A percentile compares a stretch with the other conserved stretches of the same genome.
Evolutionary conservation across 495 filamentous ascomycete genomes (phyloP).

Genomic region (Tuber magnatum): DNA sequence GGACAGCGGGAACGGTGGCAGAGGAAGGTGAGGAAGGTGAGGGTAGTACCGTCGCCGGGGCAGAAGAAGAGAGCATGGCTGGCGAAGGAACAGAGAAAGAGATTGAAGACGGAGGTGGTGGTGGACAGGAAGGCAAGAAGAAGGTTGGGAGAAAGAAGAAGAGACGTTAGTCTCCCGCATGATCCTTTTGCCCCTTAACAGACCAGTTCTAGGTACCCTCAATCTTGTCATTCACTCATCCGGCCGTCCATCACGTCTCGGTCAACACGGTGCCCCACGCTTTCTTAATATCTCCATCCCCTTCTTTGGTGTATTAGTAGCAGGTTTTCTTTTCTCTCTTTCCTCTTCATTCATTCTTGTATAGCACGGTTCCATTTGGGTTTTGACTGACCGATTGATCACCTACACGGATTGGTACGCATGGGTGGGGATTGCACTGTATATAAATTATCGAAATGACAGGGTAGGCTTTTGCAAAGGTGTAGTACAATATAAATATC

Average conservation of each 20-base stretch:
- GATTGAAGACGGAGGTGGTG: slow-evolving; percentile 1
- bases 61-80: slow-evolving; percentile 30
- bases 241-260: not conserved
- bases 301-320: slow-evolving; percentile 3
- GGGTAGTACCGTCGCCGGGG: slow-evolving; percentile 10
- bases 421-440: not conserved
- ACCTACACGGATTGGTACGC: not conserved
- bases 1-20: slow-evolving; percentile 22
- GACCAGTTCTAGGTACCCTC: not conserved
- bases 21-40: slow-evolving; percentile 31
- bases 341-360: not conserved
- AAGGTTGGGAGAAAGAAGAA: slow-evolving; percentile 7
- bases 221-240: not conserved
- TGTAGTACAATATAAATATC: not conserved
- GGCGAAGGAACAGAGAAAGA: slow-evolving; percentile 27
- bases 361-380: not conserved
- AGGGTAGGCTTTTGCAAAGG: not conserved
- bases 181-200: not conserved
- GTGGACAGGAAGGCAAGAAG: slow-evolving; percentile 4
- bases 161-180: not conserved
- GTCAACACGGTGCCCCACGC: not conserved
- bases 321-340: not conserved
- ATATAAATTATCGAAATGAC: not conserved
- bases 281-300: not conserved
- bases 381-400: not conserved